Percentiles rank a stretch among this genome's conserved stretches.
phyloP scores from a whole-genome alignment of 2,329 filamentous ascomycete genomes.

The Fusarium globosum region DNA sequence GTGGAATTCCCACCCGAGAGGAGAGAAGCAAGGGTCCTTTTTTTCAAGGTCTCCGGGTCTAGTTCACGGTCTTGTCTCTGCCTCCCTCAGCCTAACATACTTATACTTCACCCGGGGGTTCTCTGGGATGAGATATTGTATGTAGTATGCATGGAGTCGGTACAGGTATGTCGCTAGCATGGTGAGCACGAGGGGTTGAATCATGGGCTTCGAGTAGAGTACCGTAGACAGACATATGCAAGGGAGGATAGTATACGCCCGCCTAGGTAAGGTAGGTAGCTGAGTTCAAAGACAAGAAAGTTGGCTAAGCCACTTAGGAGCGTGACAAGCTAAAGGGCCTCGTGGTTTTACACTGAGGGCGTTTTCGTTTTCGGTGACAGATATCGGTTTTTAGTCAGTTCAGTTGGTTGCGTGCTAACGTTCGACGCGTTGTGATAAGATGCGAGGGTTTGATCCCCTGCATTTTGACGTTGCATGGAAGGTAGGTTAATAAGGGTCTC shows the following conservation, averaged over 20 bases:
- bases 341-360: conserved; percentile 3
- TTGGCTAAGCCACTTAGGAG: conserved; percentile 1
- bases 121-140: background rate
- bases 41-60: background rate
- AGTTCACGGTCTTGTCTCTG: background rate
- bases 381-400: background rate
- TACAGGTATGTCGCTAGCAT: conserved; percentile 3
- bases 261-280: background rate
- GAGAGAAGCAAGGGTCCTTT: conserved; percentile 1
- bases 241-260: background rate
- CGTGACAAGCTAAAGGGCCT: conserved; percentile 7
- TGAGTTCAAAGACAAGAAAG: background rate
- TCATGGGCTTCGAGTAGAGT: background rate
- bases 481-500: conserved; percentile 5
- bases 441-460: conserved; percentile 7
- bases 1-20: conserved; percentile 11
- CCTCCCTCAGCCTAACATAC: background rate
- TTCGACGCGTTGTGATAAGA: background rate
- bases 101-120: background rate
- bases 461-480: conserved; percentile 21
- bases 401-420: background rate
- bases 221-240: background rate
- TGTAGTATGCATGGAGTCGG: background rate
- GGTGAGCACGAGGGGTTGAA: conserved; percentile 15
- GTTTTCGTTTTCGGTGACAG: background rate